These are phyloP conservation scores for Tuctoria greenei DNA, from an alignment of 176 grass and related monocot genomes.

Conservation along the genomic window DNA sequence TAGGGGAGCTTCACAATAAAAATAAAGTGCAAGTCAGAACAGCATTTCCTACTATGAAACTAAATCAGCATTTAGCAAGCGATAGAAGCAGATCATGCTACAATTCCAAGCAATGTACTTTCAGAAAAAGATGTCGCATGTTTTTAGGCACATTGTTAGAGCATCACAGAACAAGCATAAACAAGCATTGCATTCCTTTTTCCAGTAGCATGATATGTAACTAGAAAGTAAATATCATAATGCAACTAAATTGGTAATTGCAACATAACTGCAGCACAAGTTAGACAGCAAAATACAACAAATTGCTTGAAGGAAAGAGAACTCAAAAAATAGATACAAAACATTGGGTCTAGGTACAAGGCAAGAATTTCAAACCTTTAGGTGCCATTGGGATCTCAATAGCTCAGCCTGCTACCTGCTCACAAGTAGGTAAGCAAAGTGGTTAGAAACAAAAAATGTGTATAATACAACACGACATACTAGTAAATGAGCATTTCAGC, in stretches of 20 bases:
- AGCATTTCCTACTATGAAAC: neutral
- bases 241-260: too few relatives aligned
- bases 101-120: neutral
- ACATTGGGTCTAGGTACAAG: neutral
- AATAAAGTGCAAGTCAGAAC: neutral
- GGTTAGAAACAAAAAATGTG: too few relatives aligned
- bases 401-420: neutral
- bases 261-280: neutral
- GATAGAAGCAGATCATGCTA: neutral
- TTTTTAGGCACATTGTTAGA: neutral
- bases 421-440: neutral
- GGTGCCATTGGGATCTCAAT: constrained; percentile 13
- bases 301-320: neutral
- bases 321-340: neutral
- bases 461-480: too few relatives aligned
- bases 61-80: neutral
- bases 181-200: neutral
- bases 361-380: neutral
- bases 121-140: neutral
- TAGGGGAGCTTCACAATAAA: neutral
- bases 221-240: neutral
- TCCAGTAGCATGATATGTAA: neutral
- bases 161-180: neutral
- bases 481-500: too few relatives aligned
- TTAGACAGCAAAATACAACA: neutral